Conservation (phyloP, 202 grass and related monocot genomes). For the Panicum hallii region DNA sequence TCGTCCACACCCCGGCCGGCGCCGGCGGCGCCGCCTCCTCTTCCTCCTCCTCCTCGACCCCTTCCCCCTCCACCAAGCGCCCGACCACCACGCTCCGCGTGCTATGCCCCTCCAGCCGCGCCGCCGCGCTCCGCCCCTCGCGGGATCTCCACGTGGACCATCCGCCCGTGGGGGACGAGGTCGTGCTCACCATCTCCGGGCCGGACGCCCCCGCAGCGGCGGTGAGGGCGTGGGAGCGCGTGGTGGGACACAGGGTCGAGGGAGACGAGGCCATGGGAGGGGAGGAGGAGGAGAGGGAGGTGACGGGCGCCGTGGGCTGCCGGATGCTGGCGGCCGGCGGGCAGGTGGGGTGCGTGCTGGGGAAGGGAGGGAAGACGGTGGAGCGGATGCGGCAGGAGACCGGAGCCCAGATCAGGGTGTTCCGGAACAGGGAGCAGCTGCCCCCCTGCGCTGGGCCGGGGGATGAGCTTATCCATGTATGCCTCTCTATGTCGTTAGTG, state of each 20-base stretch:
- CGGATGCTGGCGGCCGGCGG: conserved; percentile 54
- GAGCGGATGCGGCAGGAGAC: conserved; percentile 78
- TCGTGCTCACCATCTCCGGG: conserved; percentile 51
- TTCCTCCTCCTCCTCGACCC: conserved; percentile 30
- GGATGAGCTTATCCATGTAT: conserved; percentile 83
- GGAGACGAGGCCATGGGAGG: conserved; percentile 44
- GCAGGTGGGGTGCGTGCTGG: conserved; percentile 76
- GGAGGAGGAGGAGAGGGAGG: conserved; percentile 57
- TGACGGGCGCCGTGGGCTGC: conserved; percentile 54
- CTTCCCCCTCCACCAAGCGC: conserved; percentile 36
- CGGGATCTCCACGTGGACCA: conserved; percentile 59
- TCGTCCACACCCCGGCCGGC: conserved; percentile 25
- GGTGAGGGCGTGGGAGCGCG: conserved; percentile 55
- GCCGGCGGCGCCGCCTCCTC: conserved; percentile 19
- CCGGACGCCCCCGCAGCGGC: conserved; percentile 47
- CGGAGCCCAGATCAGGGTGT: conserved; percentile 87
- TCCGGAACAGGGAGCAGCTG: conserved; percentile 70
- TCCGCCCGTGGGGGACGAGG: conserved; percentile 58
- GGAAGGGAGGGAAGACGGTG: conserved; percentile 81
- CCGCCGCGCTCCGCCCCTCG: conserved; percentile 38
- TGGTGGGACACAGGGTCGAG: conserved; percentile 34
- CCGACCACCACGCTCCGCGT: conserved; percentile 54
- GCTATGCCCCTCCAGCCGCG: conserved; percentile 55
- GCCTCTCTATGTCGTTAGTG: conserved; percentile 5
- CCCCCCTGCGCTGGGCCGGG: conserved; percentile 49